These are phyloP conservation scores for Aspergillus felis DNA, from an alignment of 2,329 filamentous ascomycete genomes.

Conservation along the genomic window DNA sequence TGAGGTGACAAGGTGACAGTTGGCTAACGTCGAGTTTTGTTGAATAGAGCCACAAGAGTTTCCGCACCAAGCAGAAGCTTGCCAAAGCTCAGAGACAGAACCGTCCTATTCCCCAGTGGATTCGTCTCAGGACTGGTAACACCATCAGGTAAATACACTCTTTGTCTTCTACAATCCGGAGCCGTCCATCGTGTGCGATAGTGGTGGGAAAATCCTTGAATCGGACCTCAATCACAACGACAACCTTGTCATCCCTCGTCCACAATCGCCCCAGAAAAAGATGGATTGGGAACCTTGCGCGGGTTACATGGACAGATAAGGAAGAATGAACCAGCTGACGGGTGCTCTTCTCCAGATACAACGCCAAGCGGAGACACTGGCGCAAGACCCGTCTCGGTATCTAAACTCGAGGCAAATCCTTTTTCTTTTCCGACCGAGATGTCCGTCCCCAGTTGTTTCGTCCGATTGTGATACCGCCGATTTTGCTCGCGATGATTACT, in stretches of 20 bases:
- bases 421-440: constrained; percentile 43
- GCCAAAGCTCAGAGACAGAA: constrained; percentile 99
- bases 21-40: constrained; percentile 9
- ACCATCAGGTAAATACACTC: constrained; percentile 83
- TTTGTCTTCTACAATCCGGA: constrained; percentile 1
- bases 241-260: neutral
- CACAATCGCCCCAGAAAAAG: neutral
- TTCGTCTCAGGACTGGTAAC: constrained; percentile 96
- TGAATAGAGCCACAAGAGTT: constrained; percentile 93
- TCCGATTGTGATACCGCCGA: constrained; percentile 26
- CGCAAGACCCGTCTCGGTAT: constrained; percentile 99
- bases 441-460: constrained; percentile 24
- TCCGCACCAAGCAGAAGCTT: constrained; percentile 99
- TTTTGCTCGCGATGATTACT: constrained; percentile 14
- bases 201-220: neutral
- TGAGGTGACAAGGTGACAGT: neutral
- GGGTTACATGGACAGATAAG: neutral
- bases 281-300: neutral
- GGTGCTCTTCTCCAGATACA: constrained; percentile 68
- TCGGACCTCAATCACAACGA: neutral
- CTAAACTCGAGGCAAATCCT: constrained; percentile 56
- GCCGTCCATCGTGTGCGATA: neutral
- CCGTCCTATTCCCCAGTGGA: constrained; percentile 99
- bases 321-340: constrained; percentile 9
- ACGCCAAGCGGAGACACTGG: constrained; percentile 99